Evolutionary conservation across 1,284 basidiomycete genomes (phyloP), one percentile per base, ranked within the genome.

Genomic region (Cutaneotrichosporon dermatis): DNA sequence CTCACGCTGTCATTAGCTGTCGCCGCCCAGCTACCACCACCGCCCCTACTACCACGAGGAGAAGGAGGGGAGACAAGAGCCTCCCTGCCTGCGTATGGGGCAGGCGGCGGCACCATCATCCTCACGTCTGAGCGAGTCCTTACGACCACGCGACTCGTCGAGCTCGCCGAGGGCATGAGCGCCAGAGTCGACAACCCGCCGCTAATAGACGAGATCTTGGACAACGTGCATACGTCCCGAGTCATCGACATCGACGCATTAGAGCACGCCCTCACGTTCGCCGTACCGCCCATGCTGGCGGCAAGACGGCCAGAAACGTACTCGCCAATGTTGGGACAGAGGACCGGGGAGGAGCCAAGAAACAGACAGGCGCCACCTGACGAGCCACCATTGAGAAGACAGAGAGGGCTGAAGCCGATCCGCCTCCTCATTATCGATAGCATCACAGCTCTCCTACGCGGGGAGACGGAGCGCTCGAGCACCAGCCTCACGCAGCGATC

Each of bases 361-460:
- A 8, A 40, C 39, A 25, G 25, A 25, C 25, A 25, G 25, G 25
- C 25, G 25, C 2, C 25, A 25, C 25, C 25, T 25, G 35, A 37
- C n/a, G 48, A 37, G n/a, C 33, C 35, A 36, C 46, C 46, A 15
- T 15, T 11, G 2, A 37, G 35, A 50, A 35, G 50, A n/a, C 46
- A 34, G 49, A 56, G 49, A 56, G 52, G 58, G 8, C 9, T 34
- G 5, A 48, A 58, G 13, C 78, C 77, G 4, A 68, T 79, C 12
- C 69, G 84, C 58, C 79, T 94, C 5, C 69, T 95, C 53, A 78
- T 95, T 54, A 83, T 95, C 56, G 92, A 95, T 75, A 86, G 89
- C 0, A 80, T 95, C 40, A 86, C 87, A 0, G 88, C 92, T 54
- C 82, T 93, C 11, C 88, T 94, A 67, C 86, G 89, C 66, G 73